Evolutionary conservation across 75 land plant species (phyloP).

Genomic region (Ceratopteris richardii): DNA sequence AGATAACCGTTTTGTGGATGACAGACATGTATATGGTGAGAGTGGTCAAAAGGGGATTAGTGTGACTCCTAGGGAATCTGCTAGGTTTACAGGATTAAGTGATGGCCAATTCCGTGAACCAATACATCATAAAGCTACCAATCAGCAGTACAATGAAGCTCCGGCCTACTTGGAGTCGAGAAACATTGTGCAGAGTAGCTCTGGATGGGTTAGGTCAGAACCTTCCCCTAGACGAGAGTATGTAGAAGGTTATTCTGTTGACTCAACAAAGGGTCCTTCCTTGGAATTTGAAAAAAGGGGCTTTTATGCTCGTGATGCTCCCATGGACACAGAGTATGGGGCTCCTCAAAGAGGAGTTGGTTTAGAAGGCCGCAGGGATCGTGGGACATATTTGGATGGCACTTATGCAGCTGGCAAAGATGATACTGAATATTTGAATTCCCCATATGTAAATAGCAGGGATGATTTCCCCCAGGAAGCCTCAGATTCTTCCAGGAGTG

Average conservation of each 20-base stretch:
- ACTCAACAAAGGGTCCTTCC: conserved; percentile 4
- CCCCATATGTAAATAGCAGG: not conserved
- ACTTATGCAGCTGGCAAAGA: not conserved
- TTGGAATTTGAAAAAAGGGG: conserved; percentile 16
- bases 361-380: not conserved
- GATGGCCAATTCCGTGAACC: conserved; percentile 7
- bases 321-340: not conserved
- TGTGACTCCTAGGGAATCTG: conserved; percentile 11
- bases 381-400: not conserved
- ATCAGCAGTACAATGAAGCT: not conserved
- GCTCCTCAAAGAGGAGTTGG: not conserved
- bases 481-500: not conserved
- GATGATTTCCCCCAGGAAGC: conserved; percentile 1
- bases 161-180: not conserved
- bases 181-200: not conserved
- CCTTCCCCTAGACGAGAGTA: conserved; percentile 9
- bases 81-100: not conserved
- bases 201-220: not conserved
- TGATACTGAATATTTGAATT: not conserved
- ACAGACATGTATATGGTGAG: not conserved
- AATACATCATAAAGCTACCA: not conserved
- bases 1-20: not conserved
- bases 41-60: conserved; percentile 6
- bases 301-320: not conserved
- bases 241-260: conserved; percentile 8